phyloP scores from a whole-genome alignment of 441 rosid genomes.

The Croton laevigatus region DNA sequence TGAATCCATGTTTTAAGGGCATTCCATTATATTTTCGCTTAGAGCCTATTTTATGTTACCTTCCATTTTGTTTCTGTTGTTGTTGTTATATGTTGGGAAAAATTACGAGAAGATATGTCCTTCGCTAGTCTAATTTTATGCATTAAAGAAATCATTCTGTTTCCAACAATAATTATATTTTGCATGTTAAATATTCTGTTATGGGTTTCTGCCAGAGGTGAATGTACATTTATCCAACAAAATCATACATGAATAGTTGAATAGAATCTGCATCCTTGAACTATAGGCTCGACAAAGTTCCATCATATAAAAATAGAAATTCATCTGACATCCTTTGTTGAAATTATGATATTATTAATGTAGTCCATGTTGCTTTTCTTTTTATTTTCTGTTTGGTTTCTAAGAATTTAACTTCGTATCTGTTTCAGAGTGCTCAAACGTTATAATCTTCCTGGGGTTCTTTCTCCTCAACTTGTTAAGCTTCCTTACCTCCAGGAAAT shows the following conservation, averaged over 20 bases:
- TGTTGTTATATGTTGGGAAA: neutral
- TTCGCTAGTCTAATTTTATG: neutral
- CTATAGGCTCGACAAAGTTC: neutral
- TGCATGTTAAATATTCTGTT: neutral
- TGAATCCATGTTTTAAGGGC: neutral
- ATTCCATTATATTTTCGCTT: neutral
- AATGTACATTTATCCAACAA: neutral
- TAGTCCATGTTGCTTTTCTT: conserved; percentile 3
- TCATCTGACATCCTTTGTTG: neutral
- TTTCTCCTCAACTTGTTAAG: conserved; percentile 63
- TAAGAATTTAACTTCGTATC: neutral
- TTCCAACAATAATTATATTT: neutral
- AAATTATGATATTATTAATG: neutral
- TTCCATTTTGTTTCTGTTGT: neutral
- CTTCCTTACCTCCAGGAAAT: conserved; percentile 66
- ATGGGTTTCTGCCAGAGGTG: neutral
- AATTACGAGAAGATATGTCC: neutral
- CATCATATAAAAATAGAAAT: neutral
- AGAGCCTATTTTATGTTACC: neutral
- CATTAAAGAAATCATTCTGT: neutral
- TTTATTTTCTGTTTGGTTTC: neutral
- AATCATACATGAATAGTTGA: neutral
- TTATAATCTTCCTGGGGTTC: conserved; percentile 75
- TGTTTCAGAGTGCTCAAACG: conserved; percentile 54
- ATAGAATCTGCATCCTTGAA: neutral